Evolutionary conservation across 164 flowering plant genomes (phyloP).

Genomic region (Vitis labrusca): DNA sequence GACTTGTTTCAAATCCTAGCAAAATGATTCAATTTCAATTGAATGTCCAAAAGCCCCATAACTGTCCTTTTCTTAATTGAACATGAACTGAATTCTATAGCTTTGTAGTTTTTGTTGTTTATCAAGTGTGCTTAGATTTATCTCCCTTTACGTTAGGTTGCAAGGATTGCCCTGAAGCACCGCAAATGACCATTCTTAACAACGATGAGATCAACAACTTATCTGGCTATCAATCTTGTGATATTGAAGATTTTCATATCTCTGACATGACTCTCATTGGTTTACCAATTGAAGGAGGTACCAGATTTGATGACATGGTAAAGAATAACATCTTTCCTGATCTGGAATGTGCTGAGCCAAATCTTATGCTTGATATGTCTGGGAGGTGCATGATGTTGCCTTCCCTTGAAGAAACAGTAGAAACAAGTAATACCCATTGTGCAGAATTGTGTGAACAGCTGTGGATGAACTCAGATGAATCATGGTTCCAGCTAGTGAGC

Average conservation of each 20-base stretch:
- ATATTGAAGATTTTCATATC: neutral
- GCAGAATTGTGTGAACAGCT: slow-evolving; percentile 2
- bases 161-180: neutral
- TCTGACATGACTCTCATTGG: neutral
- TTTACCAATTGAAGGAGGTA: neutral
- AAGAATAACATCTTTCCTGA: slow-evolving; percentile 1
- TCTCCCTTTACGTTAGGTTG: neutral
- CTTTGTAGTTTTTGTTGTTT: no score
- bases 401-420: slow-evolving; percentile 9
- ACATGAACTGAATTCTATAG: no score
- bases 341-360: slow-evolving; percentile 9
- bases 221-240: neutral
- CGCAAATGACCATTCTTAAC: neutral
- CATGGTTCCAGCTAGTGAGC: slow-evolving; percentile 11
- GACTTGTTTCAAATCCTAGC: no score
- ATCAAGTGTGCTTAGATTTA: no score
- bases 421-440: slow-evolving; percentile 1
- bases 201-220: neutral
- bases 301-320: slow-evolving; percentile 4
- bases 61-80: no score
- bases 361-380: slow-evolving; percentile 8
- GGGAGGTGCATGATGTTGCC: slow-evolving; percentile 5
- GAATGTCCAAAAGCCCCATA: no score
- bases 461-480: slow-evolving; percentile 12
- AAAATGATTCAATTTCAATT: no score